Conservation (phyloP, 768 basidiomycete species). For the Leccinum broughii region DNA sequence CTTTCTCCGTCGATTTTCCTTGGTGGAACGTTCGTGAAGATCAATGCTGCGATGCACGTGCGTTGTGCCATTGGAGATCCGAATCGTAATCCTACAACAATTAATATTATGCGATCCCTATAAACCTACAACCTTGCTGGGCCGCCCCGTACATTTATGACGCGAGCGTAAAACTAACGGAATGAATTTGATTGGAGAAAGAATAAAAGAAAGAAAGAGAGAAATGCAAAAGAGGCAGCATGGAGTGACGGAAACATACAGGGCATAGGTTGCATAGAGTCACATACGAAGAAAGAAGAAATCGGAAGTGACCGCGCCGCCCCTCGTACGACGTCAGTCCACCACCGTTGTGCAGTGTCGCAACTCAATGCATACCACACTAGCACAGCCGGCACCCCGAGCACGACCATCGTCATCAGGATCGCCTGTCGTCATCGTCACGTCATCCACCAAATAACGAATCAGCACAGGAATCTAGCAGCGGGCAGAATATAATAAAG, state of each 20-base stretch:
- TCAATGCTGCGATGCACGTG: not conserved
- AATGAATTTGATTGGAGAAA: not conserved
- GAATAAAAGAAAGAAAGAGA: not conserved
- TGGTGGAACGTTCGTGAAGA: not conserved
- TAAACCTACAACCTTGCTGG: no score
- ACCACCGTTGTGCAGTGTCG: constrained; percentile 10
- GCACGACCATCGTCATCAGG: constrained; percentile 17
- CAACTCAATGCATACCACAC: constrained; percentile 20
- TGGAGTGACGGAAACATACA: not conserved
- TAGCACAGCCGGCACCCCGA: constrained; percentile 21
- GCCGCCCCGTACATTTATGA: not conserved
- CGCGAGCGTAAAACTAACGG: not conserved
- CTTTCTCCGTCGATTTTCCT: not conserved
- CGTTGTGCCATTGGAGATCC: not conserved
- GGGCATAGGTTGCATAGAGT: constrained; percentile 6
- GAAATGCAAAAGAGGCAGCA: constrained; percentile 1
- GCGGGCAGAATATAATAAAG: not conserved
- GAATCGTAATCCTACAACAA: not conserved
- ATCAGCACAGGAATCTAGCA: not conserved
- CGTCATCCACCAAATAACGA: not conserved
- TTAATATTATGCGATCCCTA: not conserved
- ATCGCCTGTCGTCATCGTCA: constrained; percentile 15
- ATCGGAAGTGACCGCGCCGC: not conserved
- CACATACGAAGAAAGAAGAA: not conserved
- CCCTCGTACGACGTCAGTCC: constrained; percentile 2